A percentile compares a stretch with the other conserved stretches of the same genome.
Evolutionary conservation across 805 yeast species (phyloP).

Genomic region (Candida berthetii): DNA sequence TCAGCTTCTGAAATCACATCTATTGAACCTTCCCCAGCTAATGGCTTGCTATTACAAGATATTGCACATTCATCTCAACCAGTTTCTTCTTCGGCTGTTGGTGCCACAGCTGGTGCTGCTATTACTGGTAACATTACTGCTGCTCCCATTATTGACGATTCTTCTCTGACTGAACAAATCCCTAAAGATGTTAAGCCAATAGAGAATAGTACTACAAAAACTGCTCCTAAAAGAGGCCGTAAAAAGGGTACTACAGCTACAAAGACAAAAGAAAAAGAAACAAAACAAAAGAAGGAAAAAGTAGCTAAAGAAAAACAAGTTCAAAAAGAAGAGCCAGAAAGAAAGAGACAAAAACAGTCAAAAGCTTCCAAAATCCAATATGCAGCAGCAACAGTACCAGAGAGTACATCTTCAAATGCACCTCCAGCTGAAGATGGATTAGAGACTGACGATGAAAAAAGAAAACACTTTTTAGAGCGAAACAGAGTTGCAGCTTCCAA

Average conservation of each 20-base stretch:
- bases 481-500: constrained; percentile 94
- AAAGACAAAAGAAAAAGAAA: neutral
- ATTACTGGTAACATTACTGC: no score
- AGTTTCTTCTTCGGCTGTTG: neutral
- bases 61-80: neutral
- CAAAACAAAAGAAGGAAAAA: neutral
- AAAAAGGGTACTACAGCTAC: neutral
- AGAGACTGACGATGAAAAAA: constrained; percentile 64
- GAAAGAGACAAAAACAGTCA: constrained; percentile 1
- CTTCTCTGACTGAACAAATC: neutral
- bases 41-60: neutral
- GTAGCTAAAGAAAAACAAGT: neutral
- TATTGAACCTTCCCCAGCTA: neutral
- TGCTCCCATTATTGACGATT: no score
- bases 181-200: neutral
- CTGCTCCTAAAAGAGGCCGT: neutral
- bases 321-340: constrained; percentile 2
- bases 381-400: constrained; percentile 3
- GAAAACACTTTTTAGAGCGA: constrained; percentile 75
- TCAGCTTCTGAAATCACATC: neutral
- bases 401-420: neutral
- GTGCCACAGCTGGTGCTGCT: no score
- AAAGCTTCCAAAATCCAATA: constrained; percentile 1
- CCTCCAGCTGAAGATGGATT: constrained; percentile 3
- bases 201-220: neutral